Percentiles rank a stretch among this genome's conserved stretches.
Evolutionary conservation across 495 filamentous ascomycete species (phyloP).

Genomic region (Talaromyces proteolyticus): DNA sequence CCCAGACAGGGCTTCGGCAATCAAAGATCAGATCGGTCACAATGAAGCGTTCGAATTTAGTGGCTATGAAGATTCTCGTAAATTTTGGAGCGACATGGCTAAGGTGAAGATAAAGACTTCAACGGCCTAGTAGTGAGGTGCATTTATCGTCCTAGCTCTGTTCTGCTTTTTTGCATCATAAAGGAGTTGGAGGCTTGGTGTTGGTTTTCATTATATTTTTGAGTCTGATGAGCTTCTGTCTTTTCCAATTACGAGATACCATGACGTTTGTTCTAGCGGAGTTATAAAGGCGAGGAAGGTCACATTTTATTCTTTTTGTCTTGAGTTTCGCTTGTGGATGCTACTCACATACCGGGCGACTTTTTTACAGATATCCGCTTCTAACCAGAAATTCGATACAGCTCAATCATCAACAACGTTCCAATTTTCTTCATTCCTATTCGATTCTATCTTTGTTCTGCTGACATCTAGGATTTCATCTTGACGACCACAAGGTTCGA

Average conservation of each 20-base stretch:
- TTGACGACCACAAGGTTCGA: neutral
- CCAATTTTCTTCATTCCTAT: neutral
- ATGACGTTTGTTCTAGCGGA: slow-evolving; percentile 10
- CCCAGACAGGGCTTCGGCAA: slow-evolving; percentile 16
- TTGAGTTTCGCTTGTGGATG: neutral
- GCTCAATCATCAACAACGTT: neutral
- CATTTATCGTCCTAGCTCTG: no score
- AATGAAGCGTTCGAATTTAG: slow-evolving; percentile 20
- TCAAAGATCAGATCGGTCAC: slow-evolving; percentile 18
- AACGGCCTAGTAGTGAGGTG: slow-evolving; percentile 12
- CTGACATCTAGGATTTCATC: neutral
- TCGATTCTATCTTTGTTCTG: neutral
- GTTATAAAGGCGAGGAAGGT: neutral
- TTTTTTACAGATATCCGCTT: neutral
- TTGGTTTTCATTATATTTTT: no score
- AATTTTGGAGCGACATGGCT: slow-evolving; percentile 11
- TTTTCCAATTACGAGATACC: slow-evolving; percentile 16
- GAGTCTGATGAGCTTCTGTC: no score
- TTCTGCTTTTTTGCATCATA: no score
- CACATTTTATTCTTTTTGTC: neutral
- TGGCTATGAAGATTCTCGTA: slow-evolving; percentile 22
- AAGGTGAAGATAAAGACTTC: slow-evolving; percentile 17
- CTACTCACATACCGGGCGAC: neutral
- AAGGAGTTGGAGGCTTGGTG: no score
- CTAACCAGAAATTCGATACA: neutral